phyloP scores from a whole-genome alignment of 2,329 filamentous ascomycete genomes.

The Thielaviopsis punctulata region DNA sequence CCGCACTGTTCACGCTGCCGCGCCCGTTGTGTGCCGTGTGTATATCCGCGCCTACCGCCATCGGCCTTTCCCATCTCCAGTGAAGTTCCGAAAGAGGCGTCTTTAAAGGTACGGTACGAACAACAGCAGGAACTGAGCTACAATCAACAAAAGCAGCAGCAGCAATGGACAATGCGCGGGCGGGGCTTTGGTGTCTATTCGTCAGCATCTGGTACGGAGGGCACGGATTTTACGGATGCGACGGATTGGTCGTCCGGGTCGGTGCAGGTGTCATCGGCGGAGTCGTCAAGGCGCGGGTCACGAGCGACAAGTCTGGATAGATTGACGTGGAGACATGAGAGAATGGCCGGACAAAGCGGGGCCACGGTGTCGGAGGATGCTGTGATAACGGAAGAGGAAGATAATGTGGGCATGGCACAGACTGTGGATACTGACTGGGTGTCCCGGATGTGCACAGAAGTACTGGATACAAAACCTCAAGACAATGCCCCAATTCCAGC shows the following conservation, averaged over 20 bases:
- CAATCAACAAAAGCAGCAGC: too few species aligned
- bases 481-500: too few species aligned
- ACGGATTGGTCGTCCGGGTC: background rate
- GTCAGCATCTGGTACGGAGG: background rate
- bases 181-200: too few species aligned
- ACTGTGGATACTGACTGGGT: background rate
- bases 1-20: constrained; percentile 27
- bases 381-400: background rate
- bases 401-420: background rate
- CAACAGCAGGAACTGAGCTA: too few species aligned
- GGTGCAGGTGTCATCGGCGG: background rate
- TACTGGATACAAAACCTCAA: background rate
- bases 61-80: background rate
- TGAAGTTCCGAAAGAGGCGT: too few species aligned
- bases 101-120: too few species aligned
- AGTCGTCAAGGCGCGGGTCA: background rate
- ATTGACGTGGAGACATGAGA: background rate
- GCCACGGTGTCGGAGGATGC: background rate
- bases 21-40: constrained; percentile 24
- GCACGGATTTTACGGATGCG: background rate
- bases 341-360: background rate
- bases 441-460: background rate
- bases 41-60: constrained; percentile 17
- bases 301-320: background rate
- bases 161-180: too few species aligned